A percentile compares a stretch with the other conserved stretches of the same genome.
phyloP scores from a whole-genome alignment of 805 yeast genomes.

The Starmerella cellae region DNA sequence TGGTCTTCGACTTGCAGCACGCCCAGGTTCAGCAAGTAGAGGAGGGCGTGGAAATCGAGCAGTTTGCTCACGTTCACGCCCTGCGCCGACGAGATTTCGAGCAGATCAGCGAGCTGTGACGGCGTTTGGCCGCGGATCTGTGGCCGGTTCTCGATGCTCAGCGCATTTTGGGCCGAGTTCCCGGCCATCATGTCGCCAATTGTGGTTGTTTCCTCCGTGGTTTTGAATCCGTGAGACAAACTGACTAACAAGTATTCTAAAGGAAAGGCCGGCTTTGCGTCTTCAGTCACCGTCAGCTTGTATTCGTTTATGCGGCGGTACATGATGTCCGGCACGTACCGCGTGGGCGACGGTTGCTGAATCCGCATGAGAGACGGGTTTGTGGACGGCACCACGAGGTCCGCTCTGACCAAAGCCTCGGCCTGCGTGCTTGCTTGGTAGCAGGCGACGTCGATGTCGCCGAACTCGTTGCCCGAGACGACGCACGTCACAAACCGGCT shows the following conservation, averaged over 20 bases:
- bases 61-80: slow-evolving; percentile 21
- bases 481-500: slow-evolving; percentile 92
- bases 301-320: slow-evolving; percentile 79
- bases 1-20: slow-evolving; percentile 48
- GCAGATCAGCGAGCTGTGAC: slow-evolving; percentile 37
- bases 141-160: slow-evolving; percentile 70
- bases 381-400: slow-evolving; percentile 72
- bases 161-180: slow-evolving; percentile 23
- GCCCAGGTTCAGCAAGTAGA: slow-evolving; percentile 43
- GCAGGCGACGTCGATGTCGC: slow-evolving; percentile 80
- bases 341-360: slow-evolving; percentile 51
- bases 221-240: slow-evolving; percentile 83
- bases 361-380: slow-evolving; percentile 80
- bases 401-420: slow-evolving; percentile 78
- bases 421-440: slow-evolving; percentile 84
- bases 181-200: neutral
- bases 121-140: slow-evolving; percentile 65
- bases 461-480: slow-evolving; percentile 72
- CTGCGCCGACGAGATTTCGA: slow-evolving; percentile 28
- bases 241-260: slow-evolving; percentile 81
- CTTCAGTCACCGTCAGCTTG: slow-evolving; percentile 69
- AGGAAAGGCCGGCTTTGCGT: slow-evolving; percentile 86
- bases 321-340: slow-evolving; percentile 91
- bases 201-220: slow-evolving; percentile 7
- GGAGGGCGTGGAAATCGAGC: slow-evolving; percentile 67